Evolutionary conservation across 495 filamentous ascomycete species (phyloP), one percentile per base, ranked within the genome.

Genomic region (Daldinia loculata): DNA sequence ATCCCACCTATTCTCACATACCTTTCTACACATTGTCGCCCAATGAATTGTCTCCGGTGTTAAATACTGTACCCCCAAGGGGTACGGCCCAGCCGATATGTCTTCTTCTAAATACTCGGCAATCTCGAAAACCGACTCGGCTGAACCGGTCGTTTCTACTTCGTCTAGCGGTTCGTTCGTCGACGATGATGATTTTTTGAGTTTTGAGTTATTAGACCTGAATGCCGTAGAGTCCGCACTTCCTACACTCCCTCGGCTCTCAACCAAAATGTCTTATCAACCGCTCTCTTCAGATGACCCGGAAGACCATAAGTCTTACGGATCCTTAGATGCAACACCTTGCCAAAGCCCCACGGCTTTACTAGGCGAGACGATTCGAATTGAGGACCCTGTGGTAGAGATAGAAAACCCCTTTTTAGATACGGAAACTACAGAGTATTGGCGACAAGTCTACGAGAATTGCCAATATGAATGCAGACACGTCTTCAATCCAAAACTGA

Each of bases 401-500:
- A 63, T 63, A 62, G 66, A 75, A 14, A 84, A 84, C 63, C 80
- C 81, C 1, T 78, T 78, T 56, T 39, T 69, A 27, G 75, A 78
- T 48, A 70, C 75, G 1, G 67, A 73, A 36, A 61, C 72, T n/a
- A 70, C 75, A 27, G 69, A 70, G 22, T 69, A 75, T 22, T 78
- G 75, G 73, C 67, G 70, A 41, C 60, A 74, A 14, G 68, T 77
- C n/a, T 78, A 78, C 45, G 71, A 78, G 0, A 67, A 76, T 12
- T 76, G 70, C 12, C 51, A 72, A 55, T 85, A 81, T 56, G 84
- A 86, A 53, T 85, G 85, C 60, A 76, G 80, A 36, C 83, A 86
- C 69, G 80, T 79, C 0, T 88, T 84, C 61, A 86, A 89, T 48
- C 82, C 87, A 8, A 79, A 77, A 7, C 61, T 84, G 30, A 80